Conservation (phyloP, 371 early-diverging fungal genomes). For the Polyrhizophydium stewartii region DNA sequence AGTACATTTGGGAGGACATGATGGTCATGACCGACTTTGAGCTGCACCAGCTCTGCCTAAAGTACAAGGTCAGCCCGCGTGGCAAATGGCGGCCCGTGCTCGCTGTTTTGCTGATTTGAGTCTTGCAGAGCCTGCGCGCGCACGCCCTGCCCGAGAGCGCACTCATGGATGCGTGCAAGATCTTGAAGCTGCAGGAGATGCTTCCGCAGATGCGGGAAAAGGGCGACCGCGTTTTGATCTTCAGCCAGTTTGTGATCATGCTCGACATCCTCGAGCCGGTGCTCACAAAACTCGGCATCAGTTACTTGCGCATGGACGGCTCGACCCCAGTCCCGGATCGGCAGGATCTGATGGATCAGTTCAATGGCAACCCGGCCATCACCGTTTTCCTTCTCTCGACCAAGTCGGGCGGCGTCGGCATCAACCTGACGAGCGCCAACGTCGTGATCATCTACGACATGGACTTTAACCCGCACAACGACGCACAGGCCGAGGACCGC, state of each 20-base stretch:
- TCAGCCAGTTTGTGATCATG: constrained; percentile 78
- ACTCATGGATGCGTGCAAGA: constrained; percentile 78
- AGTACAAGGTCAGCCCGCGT: constrained; percentile 41
- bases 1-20: constrained; percentile 85
- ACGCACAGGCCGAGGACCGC: constrained; percentile 76
- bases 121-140: not conserved
- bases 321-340: constrained; percentile 38
- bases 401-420: constrained; percentile 87
- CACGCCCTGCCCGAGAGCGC: constrained; percentile 47
- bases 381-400: constrained; percentile 86
- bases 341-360: constrained; percentile 65
- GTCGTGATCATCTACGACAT: constrained; percentile 86
- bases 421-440: constrained; percentile 89
- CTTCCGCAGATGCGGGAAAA: constrained; percentile 51
- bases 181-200: constrained; percentile 53
- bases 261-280: constrained; percentile 56
- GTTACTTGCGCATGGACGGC: constrained; percentile 51
- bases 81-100: too few species aligned
- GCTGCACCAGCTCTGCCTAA: constrained; percentile 63
- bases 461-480: constrained; percentile 96
- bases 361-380: constrained; percentile 54
- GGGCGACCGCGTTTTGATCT: constrained; percentile 69
- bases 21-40: constrained; percentile 81
- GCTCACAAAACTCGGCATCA: constrained; percentile 54
- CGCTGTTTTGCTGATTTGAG: too few species aligned